phyloP scores from a whole-genome alignment of 163 green algal genomes.

The Chloroidium sp. region DNA sequence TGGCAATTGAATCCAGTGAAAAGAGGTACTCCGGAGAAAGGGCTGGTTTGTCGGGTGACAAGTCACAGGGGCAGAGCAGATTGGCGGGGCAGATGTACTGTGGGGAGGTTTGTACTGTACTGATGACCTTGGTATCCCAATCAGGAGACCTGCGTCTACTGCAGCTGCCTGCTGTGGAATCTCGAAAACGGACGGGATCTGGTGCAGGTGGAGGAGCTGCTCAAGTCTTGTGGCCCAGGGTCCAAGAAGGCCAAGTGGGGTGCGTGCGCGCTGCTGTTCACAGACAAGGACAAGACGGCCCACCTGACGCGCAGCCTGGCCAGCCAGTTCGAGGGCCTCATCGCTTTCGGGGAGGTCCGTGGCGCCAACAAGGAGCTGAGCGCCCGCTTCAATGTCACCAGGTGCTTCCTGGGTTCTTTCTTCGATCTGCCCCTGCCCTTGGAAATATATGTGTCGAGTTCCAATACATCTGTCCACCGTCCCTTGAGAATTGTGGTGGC shows the following conservation, averaged over 20 bases:
- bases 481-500: too few relatives aligned
- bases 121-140: background rate
- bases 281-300: conserved; percentile 50
- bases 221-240: background rate
- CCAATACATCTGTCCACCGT: too few relatives aligned
- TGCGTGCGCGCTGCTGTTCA: conserved; percentile 62
- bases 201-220: conserved; percentile 7
- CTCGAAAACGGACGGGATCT: background rate
- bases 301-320: conserved; percentile 62
- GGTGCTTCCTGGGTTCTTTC: background rate
- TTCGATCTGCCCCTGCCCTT: too few relatives aligned
- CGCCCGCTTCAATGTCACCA: conserved; percentile 17
- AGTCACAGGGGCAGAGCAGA: too few relatives aligned
- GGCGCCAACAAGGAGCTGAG: conserved; percentile 18
- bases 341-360: conserved; percentile 50
- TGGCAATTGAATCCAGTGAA: too few relatives aligned
- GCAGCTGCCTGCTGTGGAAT: background rate
- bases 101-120: too few relatives aligned
- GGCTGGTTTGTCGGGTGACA: too few relatives aligned
- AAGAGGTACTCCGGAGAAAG: too few relatives aligned
- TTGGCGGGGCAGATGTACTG: too few relatives aligned
- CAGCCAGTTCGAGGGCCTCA: conserved; percentile 47
- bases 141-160: background rate
- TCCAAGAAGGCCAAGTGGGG: conserved; percentile 40
- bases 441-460: too few relatives aligned